Conservation (phyloP, 1,284 basidiomycete genomes). For the Crocinoboletus sp. region DNA sequence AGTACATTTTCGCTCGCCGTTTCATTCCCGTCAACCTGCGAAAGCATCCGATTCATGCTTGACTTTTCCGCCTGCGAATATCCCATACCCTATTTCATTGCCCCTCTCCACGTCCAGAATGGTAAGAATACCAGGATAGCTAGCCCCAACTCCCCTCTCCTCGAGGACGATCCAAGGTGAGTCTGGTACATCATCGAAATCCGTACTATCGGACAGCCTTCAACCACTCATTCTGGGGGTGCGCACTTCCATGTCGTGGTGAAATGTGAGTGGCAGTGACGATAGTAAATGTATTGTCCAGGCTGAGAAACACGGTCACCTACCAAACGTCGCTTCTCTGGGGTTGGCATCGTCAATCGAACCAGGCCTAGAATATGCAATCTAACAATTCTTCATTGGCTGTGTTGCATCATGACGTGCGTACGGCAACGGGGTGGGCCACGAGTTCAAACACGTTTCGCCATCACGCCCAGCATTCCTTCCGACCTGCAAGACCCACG, state of each 20-base stretch:
- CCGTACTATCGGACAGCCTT: conserved; percentile 5
- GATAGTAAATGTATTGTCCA: conserved; percentile 10
- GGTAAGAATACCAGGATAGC: too few relatives aligned
- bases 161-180: conserved; percentile 4
- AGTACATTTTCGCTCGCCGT: neutral
- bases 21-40: conserved; percentile 24
- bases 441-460: neutral
- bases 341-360: conserved; percentile 9
- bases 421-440: conserved; percentile 7
- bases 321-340: conserved; percentile 7
- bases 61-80: conserved; percentile 6
- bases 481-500: neutral
- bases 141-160: conserved; percentile 4
- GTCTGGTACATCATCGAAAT: conserved; percentile 15
- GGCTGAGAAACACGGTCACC: conserved; percentile 1
- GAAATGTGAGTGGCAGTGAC: conserved; percentile 11
- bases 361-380: too few relatives aligned
- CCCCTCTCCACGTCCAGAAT: conserved; percentile 14
- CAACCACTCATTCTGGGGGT: conserved; percentile 3
- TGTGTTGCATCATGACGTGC: conserved; percentile 5
- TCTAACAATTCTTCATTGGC: neutral
- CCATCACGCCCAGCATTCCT: neutral
- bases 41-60: conserved; percentile 4
- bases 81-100: conserved; percentile 12
- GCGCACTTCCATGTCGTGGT: conserved; percentile 8